Base-by-base conservation (phyloP, 2,329 filamentous ascomycete species). In the Cladosporium sp. region DNA sequence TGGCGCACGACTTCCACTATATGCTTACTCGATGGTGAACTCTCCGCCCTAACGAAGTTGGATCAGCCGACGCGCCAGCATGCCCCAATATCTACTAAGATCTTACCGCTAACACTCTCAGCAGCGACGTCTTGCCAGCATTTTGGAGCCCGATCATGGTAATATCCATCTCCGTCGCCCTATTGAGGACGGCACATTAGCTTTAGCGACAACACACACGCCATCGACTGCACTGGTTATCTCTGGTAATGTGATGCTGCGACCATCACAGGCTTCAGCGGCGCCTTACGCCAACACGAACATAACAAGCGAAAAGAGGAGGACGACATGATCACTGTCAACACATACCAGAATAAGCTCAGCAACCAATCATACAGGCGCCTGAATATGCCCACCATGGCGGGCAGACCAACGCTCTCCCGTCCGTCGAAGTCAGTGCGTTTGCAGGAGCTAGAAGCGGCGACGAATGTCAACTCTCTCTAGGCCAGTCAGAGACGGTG, bases 91-190 rank as follows among this genome's bases (percentile, higher is more conserved):
- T 6, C 15, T 12, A 20, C 17, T 6, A 65, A 65, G 60, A 59
- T 77, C 93, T 84, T 86, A 99, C 94, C 80, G 93, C 92, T 68
- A 99, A 82, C 68, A 97, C 93, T 68, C 92, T 85, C 74, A 99
- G 80, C 70, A 99, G 77, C 61, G 93, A 97, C 37, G 94, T 97
- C 79, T 99, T 99, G 70, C 94, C 94, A 59, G 94, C 94, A 78
- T 97, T 97, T 74, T 99, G 94, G 71, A 99, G 79, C 22, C 94
- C 94, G 73, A 99, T 93, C 88, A 99, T 96, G 66, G 94, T 97
- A 73, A 99, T 93, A 77, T 99, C 94, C 92, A 99, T 97, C 80
- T 99, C 94, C 65, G 92, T 96, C 66, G 93, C 91, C 94, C 93
- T 97, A 25, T 22, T 32, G 34, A 37, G 28, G 28, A 48, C 24